Conservation (phyloP, 2,329 filamentous ascomycete genomes). For the Cercospora berteroae region DNA sequence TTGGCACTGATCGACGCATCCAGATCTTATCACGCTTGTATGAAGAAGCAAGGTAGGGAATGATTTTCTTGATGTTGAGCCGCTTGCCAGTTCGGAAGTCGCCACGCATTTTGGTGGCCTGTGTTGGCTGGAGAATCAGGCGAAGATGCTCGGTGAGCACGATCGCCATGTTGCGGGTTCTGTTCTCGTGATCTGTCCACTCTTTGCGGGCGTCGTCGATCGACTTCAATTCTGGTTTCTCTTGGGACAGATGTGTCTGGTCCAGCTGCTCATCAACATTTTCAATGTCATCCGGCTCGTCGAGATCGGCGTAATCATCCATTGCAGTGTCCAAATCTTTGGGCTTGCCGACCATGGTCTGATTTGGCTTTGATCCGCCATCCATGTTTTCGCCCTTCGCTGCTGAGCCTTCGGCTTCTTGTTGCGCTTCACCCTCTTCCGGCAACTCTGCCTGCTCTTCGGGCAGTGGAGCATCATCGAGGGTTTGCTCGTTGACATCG, state of each 20-base stretch:
- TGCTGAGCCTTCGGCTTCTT: constrained; percentile 33
- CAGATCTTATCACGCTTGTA: constrained; percentile 99
- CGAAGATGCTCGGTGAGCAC: constrained; percentile 91
- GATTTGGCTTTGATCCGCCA: constrained; percentile 26
- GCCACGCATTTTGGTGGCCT: constrained; percentile 92
- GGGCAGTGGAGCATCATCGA: constrained; percentile 35
- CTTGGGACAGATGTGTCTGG: constrained; percentile 63
- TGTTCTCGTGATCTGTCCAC: constrained; percentile 81
- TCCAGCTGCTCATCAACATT: constrained; percentile 61
- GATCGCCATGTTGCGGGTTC: constrained; percentile 81
- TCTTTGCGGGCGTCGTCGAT: constrained; percentile 64
- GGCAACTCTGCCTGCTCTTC: constrained; percentile 31
- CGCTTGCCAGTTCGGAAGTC: constrained; percentile 97
- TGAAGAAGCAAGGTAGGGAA: constrained; percentile 95
- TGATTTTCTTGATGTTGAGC: constrained; percentile 98
- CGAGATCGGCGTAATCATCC: constrained; percentile 39
- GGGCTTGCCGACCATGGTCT: constrained; percentile 47
- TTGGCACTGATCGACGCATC: constrained; percentile 91
- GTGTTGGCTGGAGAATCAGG: constrained; percentile 88
- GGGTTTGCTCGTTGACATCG: constrained; percentile 46
- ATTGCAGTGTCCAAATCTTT: constrained; percentile 45
- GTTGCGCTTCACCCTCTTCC: constrained; percentile 40
- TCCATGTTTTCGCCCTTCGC: constrained; percentile 18
- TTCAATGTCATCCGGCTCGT: constrained; percentile 40
- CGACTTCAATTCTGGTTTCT: constrained; percentile 25